Base-by-base conservation (phyloP, 768 basidiomycete species). In the Boletus pseudopeckii region DNA sequence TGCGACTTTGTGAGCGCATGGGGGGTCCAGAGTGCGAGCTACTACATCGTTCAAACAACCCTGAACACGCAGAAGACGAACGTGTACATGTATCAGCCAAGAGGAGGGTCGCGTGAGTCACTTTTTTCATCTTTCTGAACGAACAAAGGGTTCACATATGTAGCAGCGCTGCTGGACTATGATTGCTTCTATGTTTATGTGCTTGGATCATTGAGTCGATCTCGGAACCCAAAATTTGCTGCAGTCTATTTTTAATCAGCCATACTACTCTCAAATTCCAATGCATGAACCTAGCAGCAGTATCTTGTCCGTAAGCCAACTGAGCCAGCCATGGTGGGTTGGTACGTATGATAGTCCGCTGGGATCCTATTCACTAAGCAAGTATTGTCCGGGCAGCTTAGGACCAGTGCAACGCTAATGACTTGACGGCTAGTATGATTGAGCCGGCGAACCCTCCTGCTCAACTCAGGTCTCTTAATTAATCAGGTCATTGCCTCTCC, bases 1-100 rank as follows among this genome's bases (percentile, higher is more conserved):
- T 59, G 36, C 52, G 37, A 13, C 64, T 71, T 22, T 67, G 67
- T 48, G 67, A 71, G 20, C 61, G 51, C 24, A 67, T 71, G 69
- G 69, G 69, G 11, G 69, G 71, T 24, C n/a, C 47, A 28, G 64
- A 64, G 41, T 42, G 71, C n/a, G 52, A 63, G 9, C 34, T 71
- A 14, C 30, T 50, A 36, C 45, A 38, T 30, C 41, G 33, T 22
- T 36, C 32, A 34, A 49, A 32, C 13, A 42, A 22, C 3, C 15
- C 40, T 40, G 53, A 37, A 30, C 54, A 20, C 18, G 9, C 46
- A 18, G 49, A 55, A 14, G 51, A 50, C 14, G 57, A 54, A 37
- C 53, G 45, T 38, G 39, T 52, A 44, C 53, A 41, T 40, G 32
- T 48, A 42, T 24, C 57, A 46, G n/a, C 48, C 41, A 58, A 54